Base-by-base conservation (phyloP, 2,329 filamentous ascomycete species). In the Stenocarpella maydis region DNA sequence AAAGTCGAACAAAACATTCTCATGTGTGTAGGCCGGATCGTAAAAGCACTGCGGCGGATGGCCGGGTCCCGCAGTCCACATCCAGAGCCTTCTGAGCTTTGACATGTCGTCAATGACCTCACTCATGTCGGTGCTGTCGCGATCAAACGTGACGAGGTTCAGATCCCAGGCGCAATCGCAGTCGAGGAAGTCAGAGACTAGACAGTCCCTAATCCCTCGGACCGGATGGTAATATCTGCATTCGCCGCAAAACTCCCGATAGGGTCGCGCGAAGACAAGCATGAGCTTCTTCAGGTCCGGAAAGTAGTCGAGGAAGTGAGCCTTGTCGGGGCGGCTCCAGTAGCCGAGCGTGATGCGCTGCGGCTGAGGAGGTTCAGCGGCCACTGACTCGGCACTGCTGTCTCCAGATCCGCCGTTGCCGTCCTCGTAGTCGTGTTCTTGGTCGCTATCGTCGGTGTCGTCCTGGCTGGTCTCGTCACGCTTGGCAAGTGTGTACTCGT, bases 161-260 rank as follows among this genome's bases (percentile, higher is more conserved):
- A 47, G 31, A 34, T 9, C 31, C 31, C 31, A 61, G 26, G 5
- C 1, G 4, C 6, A 15, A 9, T 2, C 7, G 1, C 12, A 41
- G 10, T 45, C 39, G 9, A 47, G 24, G 9, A 61, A 47, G 4
- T 45, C 4, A 9, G 55, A 34, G 6, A 47, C 26, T 17, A 26
- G 5, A 9, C 17, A 6, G 12, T 1, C 10, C 1, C 17, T 8
- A 1, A 6, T 9, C 21, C 14, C 10, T 10, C 39, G 1, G 0
- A 24, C 10, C 2, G 9, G 1, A 2, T 2, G 6, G 39, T 21
- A 1, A 2, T 1, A 1, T 17, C 2, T 5, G 10, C 4, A 31
- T 4, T 26, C 1, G 26, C 4, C 2, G 37, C 17, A 2, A 1
- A 4, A 8, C 2, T 2, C 12, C 19, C 1, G 17, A 1, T 3